A percentile compares a stretch with the other conserved stretches of the same genome.
phyloP scores from a whole-genome alignment of 176 grass and related monocot species.

The maize (Zea mays) region DNA sequence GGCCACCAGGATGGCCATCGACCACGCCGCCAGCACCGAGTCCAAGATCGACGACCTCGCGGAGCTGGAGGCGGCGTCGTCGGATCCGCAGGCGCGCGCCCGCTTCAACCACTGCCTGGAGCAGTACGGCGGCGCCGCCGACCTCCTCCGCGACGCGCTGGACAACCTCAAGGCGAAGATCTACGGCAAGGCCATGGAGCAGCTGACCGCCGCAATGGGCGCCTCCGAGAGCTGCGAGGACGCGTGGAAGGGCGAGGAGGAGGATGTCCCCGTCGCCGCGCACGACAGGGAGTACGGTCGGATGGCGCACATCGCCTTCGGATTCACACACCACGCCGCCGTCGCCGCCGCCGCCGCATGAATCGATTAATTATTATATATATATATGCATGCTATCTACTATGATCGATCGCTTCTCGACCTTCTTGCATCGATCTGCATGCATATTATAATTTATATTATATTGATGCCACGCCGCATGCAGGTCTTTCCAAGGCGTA shows the following conservation, averaged over 20 bases:
- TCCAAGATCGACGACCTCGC: slow-evolving; percentile 49
- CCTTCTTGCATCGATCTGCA: too few relatives aligned
- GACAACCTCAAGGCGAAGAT: slow-evolving; percentile 54
- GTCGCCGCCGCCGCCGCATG: slow-evolving; percentile 5
- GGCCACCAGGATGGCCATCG: slow-evolving; percentile 48
- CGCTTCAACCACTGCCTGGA: slow-evolving; percentile 56
- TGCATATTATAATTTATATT: too few relatives aligned
- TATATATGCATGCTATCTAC: too few relatives aligned
- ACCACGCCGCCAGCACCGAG: slow-evolving; percentile 55
- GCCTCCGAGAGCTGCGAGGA: slow-evolving; percentile 61
- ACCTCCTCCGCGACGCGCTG: slow-evolving; percentile 57
- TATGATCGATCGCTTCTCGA: too few relatives aligned
- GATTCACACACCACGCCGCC: slow-evolving; percentile 43
- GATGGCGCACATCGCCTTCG: slow-evolving; percentile 55
- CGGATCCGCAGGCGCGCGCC: slow-evolving; percentile 19
- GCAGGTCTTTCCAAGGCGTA: too few relatives aligned
- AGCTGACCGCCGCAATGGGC: slow-evolving; percentile 40
- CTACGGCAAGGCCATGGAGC: slow-evolving; percentile 53
- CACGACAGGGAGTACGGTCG: slow-evolving; percentile 63
- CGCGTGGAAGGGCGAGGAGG: slow-evolving; percentile 32
- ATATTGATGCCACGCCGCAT: too few relatives aligned
- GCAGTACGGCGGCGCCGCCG: slow-evolving; percentile 49
- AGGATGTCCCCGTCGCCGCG: slow-evolving; percentile 17
- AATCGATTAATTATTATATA: too few relatives aligned
- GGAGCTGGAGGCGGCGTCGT: slow-evolving; percentile 15